Base-by-base conservation (phyloP, 768 basidiomycete species). In the Boletellus ananiceps region DNA sequence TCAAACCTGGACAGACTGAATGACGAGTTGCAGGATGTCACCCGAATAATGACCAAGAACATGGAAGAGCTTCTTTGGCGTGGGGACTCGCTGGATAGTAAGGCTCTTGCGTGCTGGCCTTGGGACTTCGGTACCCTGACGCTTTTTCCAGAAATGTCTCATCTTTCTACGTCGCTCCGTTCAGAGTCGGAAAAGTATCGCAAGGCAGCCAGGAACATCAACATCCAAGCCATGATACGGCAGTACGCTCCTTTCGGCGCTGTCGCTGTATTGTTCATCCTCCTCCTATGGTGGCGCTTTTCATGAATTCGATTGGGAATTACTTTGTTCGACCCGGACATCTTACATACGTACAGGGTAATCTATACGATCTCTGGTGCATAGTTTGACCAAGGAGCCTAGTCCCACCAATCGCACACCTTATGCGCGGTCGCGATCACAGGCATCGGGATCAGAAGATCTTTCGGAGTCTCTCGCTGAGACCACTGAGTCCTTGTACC, bases 51-150 rank as follows among this genome's bases (percentile, higher is more conserved):
- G 96, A 98, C 96, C 8, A 98, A 99, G 75, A 98, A 99, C 64
- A 99, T 99, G 95, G 96, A 99, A 70, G 96, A 99, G 69, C 73
- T 99, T 44, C 71, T 99, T 42, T 98, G 95, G 96, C 77, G 96
- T 66, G 96, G 96, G 23, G 96, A 99, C 67, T 95, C 92, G 27
- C 77, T 99, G 50, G 96, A 99, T 69, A 78, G 96, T 95, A 63
- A 58, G 88, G 73, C 40, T 35, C 21, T 54, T n/a, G 12, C 14
- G 19, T 41, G 31, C 49, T 29, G 36, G 2, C 25, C 23, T 45
- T 23, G 5, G 25, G 19, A 31, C 15, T 36, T 29, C 59, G 19
- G 52, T 52, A 29, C 16, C 6, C 15, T 47, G 18, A 33, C 16
- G 25, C 21, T 34, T 41, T 32, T 50, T 23, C 7, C 58, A 95